Evolutionary conservation across 257 asterid species (phyloP), one percentile per base, ranked within the genome.

Genomic region (Solanum microdontum): DNA sequence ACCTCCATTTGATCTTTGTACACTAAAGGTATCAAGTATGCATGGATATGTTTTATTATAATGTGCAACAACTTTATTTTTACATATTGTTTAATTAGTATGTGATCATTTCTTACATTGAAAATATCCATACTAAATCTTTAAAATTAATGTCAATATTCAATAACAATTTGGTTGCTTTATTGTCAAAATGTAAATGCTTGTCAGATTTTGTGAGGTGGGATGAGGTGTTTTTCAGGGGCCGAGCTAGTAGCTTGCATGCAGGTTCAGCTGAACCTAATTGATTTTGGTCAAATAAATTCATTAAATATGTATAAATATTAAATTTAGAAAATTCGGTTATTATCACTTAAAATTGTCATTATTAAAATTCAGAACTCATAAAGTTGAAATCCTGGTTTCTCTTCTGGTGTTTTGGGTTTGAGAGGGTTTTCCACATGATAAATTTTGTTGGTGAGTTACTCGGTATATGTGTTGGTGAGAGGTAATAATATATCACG

Each of bases 141-240:
- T 55, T 55, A 55, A 55, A 19, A 55, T 19, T 55, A 4, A 55
- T 2, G 24, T 55, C 24, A 55, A 55, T 55, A 55, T 55, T 55
- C 64, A 55, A 55, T 55, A 19, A 55, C 64, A 55, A 19, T 55
- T 55, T 55, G 64, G 4, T 55, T 55, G 11, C 10, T 55, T 19
- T 19, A 55, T 55, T 55, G 64, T 6, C 10, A 55, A 55, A 55
- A 55, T 55, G 80, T 32, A 12, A 69, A 28, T 28, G 6, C 23
- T 28, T 28, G n/a, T 28, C 76, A 69, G 30, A 69, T 69, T 69
- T 69, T 69, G 39, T 69, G 76, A 69, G 21, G 6, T 69, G 76
- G 37, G 23, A 6, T n/a, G 23, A 0, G n/a, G 11, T 69, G 6
- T 62, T n/a, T n/a, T n/a, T 21, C 6, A 2, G 0, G 24, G 11